Evolutionary conservation across 2,329 filamentous ascomycete genomes (phyloP).

Genomic region (Scytalidium sp.): DNA sequence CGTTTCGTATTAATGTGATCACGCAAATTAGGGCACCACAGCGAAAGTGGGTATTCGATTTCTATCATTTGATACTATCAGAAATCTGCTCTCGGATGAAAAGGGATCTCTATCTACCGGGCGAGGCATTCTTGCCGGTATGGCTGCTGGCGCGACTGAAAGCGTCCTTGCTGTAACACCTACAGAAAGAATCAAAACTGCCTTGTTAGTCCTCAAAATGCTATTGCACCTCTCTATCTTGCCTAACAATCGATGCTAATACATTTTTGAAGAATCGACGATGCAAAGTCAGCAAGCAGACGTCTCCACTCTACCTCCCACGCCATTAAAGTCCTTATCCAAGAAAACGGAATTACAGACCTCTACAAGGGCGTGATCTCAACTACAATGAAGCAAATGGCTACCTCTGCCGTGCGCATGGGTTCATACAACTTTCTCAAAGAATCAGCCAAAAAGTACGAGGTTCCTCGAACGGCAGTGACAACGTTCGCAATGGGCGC

Average conservation of each 20-base stretch:
- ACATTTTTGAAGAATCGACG: too few relatives aligned
- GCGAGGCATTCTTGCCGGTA: conserved; percentile 60
- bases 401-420: conserved; percentile 45
- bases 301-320: conserved; percentile 29
- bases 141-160: conserved; percentile 60
- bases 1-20: too few relatives aligned
- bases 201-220: too few relatives aligned
- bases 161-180: conserved; percentile 65
- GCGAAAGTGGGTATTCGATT: conserved; percentile 66
- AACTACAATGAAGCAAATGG: conserved; percentile 45
- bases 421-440: conserved; percentile 46
- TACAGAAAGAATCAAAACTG: conserved; percentile 67
- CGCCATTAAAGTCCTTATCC: conserved; percentile 31
- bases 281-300: conserved; percentile 14
- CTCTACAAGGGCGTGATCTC: conserved; percentile 42
- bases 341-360: conserved; percentile 37
- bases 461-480: conserved; percentile 38
- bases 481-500: conserved; percentile 62
- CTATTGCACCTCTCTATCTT: too few relatives aligned
- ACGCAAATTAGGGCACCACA: conserved; percentile 33
- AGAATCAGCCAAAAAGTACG: conserved; percentile 39
- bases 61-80: conserved; percentile 63
- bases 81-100: conserved; percentile 51
- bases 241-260: too few relatives aligned
- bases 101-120: conserved; percentile 53